Conservation (phyloP, 2,329 filamentous ascomycete genomes). For the Alternaria longipes region DNA sequence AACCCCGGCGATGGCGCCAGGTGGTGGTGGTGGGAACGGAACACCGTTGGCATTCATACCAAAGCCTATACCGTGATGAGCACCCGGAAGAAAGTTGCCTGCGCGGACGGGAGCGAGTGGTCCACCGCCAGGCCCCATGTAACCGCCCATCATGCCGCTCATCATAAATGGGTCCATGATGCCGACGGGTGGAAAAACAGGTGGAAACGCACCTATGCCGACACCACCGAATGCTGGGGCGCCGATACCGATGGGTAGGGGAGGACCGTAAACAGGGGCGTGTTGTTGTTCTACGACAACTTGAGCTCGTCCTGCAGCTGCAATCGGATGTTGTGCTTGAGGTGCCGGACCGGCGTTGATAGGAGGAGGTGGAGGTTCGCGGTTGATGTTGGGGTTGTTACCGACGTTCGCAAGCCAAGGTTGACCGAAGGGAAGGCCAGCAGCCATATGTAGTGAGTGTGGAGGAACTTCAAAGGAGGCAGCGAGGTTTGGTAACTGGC, state of each 20-base stretch:
- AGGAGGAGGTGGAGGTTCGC: slow-evolving; percentile 42
- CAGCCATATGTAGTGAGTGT: slow-evolving; percentile 31
- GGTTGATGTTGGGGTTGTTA: slow-evolving; percentile 48
- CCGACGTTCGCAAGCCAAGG: slow-evolving; percentile 43
- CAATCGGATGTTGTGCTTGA: slow-evolving; percentile 15
- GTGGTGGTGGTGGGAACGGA: slow-evolving; percentile 39
- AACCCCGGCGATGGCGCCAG: slow-evolving; percentile 29
- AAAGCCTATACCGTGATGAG: slow-evolving; percentile 39
- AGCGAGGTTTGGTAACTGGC: neutral
- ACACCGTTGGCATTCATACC: slow-evolving; percentile 33
- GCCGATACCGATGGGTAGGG: slow-evolving; percentile 32
- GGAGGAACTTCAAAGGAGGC: neutral
- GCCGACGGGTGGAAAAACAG: slow-evolving; percentile 25
- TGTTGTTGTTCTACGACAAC: slow-evolving; percentile 36
- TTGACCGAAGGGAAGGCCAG: slow-evolving; percentile 37
- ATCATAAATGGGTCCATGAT: slow-evolving; percentile 35
- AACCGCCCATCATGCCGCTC: slow-evolving; percentile 8
- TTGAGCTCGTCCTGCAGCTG: slow-evolving; percentile 8
- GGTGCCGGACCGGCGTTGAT: slow-evolving; percentile 26
- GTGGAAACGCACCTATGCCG: slow-evolving; percentile 39
- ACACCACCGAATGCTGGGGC: slow-evolving; percentile 28
- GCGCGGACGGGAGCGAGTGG: slow-evolving; percentile 37
- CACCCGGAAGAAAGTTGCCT: slow-evolving; percentile 36
- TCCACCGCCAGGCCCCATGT: slow-evolving; percentile 28
- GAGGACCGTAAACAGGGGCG: slow-evolving; percentile 34